These are phyloP conservation scores for Melanomma pulvis-pyrius DNA, from an alignment of 495 filamentous ascomycete species.

Conservation along the genomic window DNA sequence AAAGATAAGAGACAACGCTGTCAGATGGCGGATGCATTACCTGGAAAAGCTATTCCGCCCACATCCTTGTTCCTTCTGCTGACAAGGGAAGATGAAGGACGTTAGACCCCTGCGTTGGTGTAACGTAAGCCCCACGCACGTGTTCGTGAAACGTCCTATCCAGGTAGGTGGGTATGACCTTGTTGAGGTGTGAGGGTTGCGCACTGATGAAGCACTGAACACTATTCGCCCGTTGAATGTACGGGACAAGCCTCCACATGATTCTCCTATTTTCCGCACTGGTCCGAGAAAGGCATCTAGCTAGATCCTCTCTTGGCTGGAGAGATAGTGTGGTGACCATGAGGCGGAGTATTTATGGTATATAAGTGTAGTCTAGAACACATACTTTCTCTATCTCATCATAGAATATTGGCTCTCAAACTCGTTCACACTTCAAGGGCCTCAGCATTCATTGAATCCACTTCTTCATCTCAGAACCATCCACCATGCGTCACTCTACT, in stretches of 20 bases:
- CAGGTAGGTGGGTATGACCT: background rate
- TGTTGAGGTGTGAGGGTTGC: background rate
- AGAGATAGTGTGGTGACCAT: background rate
- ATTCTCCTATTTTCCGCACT: background rate
- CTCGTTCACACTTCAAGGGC: background rate
- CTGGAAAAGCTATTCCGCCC: background rate
- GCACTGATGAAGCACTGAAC: too few relatives aligned
- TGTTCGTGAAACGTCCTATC: background rate
- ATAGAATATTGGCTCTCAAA: background rate
- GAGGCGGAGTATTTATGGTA: background rate
- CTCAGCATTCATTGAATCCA: background rate
- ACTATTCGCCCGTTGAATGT: too few relatives aligned
- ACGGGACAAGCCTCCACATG: background rate
- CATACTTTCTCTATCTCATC: background rate
- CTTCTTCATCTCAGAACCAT: background rate
- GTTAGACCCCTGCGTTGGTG: background rate
- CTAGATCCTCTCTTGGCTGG: background rate
- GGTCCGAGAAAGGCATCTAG: background rate
- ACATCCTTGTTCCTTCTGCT: background rate
- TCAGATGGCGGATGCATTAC: background rate
- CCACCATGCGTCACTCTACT: constrained; percentile 9
- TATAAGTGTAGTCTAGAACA: background rate
- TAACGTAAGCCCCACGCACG: background rate
- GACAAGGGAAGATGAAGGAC: background rate
- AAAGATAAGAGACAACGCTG: background rate